Evolutionary conservation across 2,329 filamentous ascomycete genomes (phyloP), one percentile per base, ranked within the genome.

Genomic region (Diplocarpon rosae): DNA sequence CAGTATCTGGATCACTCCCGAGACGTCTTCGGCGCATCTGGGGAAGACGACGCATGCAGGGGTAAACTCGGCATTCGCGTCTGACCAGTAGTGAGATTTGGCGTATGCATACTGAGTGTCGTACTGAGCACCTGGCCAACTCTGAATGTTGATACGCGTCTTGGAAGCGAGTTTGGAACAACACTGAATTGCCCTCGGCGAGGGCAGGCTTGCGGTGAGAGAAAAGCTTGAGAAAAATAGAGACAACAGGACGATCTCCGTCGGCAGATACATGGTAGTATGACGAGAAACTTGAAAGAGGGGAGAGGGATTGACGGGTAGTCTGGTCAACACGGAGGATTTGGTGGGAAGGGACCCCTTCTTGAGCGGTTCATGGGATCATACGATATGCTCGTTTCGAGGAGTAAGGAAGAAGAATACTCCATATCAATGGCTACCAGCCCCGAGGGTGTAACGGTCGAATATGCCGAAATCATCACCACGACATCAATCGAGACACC

Each of bases 31-130:
- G 2, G 63, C 54, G 10, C 51, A 52, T 6, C 52, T 49, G 3
- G 65, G 65, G 15, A 62, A 54, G 2, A 65, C 60, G 20, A 64
- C 51, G 46, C 65, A 67, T 5, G 63, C 60, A 29, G 65, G 64
- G 13, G 52, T 55, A 5, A 52, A 37, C n/a, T 60, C 58, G 5
- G 56, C 51, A 15, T 61, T 55, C n/a, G 55, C 53, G 13, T 50
- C 52, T 1, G 61, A 64, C 63, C 62, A 66, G 55, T 65, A 66
- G 30, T 56, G 52, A 8, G 31, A 50, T 37, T 53, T 49, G 16
- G 55, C 55, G 10, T 43, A 15, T 2, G 41, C 14, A 29, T 53
- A 57, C 5, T 53, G 43, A 7, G 40, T 2, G 31, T 42, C 45
- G 9, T 39, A 30, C 12, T 43, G 36, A 13, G 27, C 41, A 3